Evolutionary conservation across 2,329 filamentous ascomycete species (phyloP).

Genomic region (Calonectria pauciramosa): DNA sequence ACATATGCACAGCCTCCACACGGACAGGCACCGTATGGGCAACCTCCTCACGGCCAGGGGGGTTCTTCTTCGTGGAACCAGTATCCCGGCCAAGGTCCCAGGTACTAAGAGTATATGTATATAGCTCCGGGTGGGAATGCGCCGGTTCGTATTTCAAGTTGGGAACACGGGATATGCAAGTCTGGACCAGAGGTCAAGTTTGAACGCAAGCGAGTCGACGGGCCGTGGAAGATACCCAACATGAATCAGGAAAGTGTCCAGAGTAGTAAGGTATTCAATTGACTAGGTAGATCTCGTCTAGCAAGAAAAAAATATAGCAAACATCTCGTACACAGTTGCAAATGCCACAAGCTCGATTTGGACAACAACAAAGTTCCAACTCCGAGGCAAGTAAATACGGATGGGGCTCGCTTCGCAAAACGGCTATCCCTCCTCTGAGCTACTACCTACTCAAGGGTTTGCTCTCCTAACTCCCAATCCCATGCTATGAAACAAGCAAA

Average conservation of each 20-base stretch:
- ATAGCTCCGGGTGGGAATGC: background rate
- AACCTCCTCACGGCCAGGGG: slow-evolving; percentile 37
- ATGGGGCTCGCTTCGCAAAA: slow-evolving; percentile 24
- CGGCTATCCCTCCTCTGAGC: background rate
- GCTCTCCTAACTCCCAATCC: slow-evolving; percentile 41
- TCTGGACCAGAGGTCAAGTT: slow-evolving; percentile 1
- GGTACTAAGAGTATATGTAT: slow-evolving; percentile 43
- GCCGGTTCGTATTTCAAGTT: slow-evolving; percentile 1
- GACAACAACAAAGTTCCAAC: background rate
- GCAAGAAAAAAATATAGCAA: slow-evolving; percentile 3
- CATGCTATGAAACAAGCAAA: slow-evolving; percentile 40
- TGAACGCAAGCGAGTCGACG: background rate
- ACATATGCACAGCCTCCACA: slow-evolving; percentile 43
- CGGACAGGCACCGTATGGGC: slow-evolving; percentile 33
- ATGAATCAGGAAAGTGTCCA: slow-evolving; percentile 10
- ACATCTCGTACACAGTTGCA: slow-evolving; percentile 10
- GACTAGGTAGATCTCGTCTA: slow-evolving; percentile 20
- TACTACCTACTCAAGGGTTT: slow-evolving; percentile 17
- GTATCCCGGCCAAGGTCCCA: slow-evolving; percentile 55
- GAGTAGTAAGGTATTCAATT: slow-evolving; percentile 23
- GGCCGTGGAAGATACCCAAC: slow-evolving; percentile 25
- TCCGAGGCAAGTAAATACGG: slow-evolving; percentile 22
- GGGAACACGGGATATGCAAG: background rate
- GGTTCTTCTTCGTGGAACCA: slow-evolving; percentile 52
- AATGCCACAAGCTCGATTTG: background rate